Evolutionary conservation across 306 rosid species (phyloP).

Genomic region (Datisca glomerata): DNA sequence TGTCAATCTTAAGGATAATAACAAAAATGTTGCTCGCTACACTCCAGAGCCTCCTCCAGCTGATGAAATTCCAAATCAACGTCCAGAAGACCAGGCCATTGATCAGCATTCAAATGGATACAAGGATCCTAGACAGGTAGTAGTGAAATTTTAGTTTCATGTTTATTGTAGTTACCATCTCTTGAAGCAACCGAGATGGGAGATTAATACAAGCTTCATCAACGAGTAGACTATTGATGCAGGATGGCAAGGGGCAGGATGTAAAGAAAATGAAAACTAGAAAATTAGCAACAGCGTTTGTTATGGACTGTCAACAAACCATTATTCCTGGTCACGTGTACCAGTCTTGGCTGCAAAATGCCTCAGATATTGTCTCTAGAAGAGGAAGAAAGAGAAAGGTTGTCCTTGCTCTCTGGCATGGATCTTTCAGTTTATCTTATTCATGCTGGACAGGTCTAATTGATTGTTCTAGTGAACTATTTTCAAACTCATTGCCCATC

Average conservation of each 20-base stretch:
- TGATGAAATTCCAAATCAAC: slow-evolving; percentile 27
- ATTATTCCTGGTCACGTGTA: slow-evolving; percentile 53
- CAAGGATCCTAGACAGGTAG: slow-evolving; percentile 36
- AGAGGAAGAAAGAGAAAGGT: slow-evolving; percentile 66
- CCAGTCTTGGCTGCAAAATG: slow-evolving; percentile 69
- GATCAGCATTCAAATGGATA: slow-evolving; percentile 18
- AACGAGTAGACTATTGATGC: slow-evolving; percentile 24
- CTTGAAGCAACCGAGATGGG: neutral
- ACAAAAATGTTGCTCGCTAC: slow-evolving; percentile 17
- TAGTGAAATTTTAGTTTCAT: neutral
- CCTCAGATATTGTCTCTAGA: slow-evolving; percentile 48
- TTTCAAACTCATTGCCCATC: too few relatives aligned
- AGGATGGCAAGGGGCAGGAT: slow-evolving; percentile 26
- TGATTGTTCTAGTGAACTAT: too few relatives aligned
- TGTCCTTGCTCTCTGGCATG: slow-evolving; percentile 9
- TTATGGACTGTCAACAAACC: slow-evolving; percentile 67
- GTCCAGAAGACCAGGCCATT: slow-evolving; percentile 17
- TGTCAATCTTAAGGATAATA: too few relatives aligned
- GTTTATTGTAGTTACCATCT: neutral
- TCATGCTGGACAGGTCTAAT: too few relatives aligned
- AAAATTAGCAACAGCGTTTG: slow-evolving; percentile 14
- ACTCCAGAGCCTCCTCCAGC: slow-evolving; percentile 21
- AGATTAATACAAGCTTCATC: slow-evolving; percentile 3
- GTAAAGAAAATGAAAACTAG: slow-evolving; percentile 38
- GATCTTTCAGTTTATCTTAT: slow-evolving; percentile 9